These are phyloP conservation scores for Oxyria digyna DNA, from an alignment of 148 eudicot species.

Conservation along the genomic window DNA sequence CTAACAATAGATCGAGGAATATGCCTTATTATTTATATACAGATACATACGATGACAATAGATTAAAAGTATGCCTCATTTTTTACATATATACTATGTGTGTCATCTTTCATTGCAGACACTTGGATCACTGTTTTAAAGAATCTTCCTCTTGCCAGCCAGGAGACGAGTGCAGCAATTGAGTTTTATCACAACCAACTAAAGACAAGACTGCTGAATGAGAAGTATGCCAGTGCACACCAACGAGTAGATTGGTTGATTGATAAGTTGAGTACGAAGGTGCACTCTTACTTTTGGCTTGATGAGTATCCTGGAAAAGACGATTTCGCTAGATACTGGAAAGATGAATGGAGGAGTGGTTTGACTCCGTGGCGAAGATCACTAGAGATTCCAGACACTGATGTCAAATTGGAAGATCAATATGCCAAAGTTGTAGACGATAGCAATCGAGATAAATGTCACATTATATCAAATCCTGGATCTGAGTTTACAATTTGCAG, in stretches of 20 bases:
- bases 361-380: slow-evolving; percentile 63
- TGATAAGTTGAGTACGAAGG: slow-evolving; percentile 66
- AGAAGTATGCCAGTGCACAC: slow-evolving; percentile 36
- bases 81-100: background rate
- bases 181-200: slow-evolving; percentile 81
- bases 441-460: slow-evolving; percentile 24
- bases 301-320: slow-evolving; percentile 81
- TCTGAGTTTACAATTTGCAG: slow-evolving; percentile 65
- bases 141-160: slow-evolving; percentile 74
- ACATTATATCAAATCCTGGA: slow-evolving; percentile 54
- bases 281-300: slow-evolving; percentile 89
- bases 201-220: slow-evolving; percentile 58
- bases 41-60: too few species aligned
- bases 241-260: slow-evolving; percentile 86
- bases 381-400: slow-evolving; percentile 49
- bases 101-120: slow-evolving; percentile 24
- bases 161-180: slow-evolving; percentile 63
- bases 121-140: slow-evolving; percentile 39
- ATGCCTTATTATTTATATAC: too few species aligned
- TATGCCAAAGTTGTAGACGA: slow-evolving; percentile 49
- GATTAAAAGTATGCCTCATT: background rate
- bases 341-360: slow-evolving; percentile 68
- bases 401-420: slow-evolving; percentile 45
- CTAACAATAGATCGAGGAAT: too few species aligned
- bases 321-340: slow-evolving; percentile 69